Evolutionary conservation across 352 stramenopile genomes (phyloP), one percentile per base, ranked within the genome.

Genomic region (Plasmopara muralis): DNA sequence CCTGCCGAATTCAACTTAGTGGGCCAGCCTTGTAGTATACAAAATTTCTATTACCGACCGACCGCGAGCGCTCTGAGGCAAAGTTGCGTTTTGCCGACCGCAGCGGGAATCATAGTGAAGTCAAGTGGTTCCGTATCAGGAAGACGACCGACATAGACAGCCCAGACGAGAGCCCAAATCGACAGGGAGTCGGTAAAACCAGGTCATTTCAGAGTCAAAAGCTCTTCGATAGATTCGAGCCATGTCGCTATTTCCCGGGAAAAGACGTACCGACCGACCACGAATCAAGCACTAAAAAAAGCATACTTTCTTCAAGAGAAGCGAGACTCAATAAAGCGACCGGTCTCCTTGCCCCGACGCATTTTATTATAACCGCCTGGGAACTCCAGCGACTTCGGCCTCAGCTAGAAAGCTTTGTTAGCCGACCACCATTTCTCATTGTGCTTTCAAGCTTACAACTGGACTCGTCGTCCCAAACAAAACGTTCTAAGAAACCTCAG

Each of bases 31-130:
- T n/a, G 4, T n/a, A 28, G 9, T 9, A 75, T 82, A 78, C 58
- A 70, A 63, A 62, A 46, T 37, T 0, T 13, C 12, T 67, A 54
- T 77, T 77, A 6, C 64, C 68, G 72, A 78, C 72, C 72, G 68
- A 73, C 66, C 68, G 56, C 25, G 40, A 53, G 9, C 4, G n/a
- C 30, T 6, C 13, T 12, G 46, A 61, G 29, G 20, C 20, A 45
- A 30, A 42, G 18, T 37, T 18, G 1, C 20, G 34, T 0, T 31
- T 28, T 35, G 1, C 47, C 47, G 47, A 53, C 35, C 20, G 35
- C 13, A 31, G 12, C 29, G 14, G n/a, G 13, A 30, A 2, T 4
- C 42, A 53, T 72, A 75, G 48, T 55, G 53, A 61, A 18, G 0
- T 0, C 50, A 62, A 71, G 62, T 43, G 12, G n/a, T 44, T 62